Percentiles rank a stretch among this genome's conserved stretches.
These are phyloP conservation scores for Oenanthe sinensis DNA, from an alignment of 129 eudicot genomes.

Conservation along the genomic window DNA sequence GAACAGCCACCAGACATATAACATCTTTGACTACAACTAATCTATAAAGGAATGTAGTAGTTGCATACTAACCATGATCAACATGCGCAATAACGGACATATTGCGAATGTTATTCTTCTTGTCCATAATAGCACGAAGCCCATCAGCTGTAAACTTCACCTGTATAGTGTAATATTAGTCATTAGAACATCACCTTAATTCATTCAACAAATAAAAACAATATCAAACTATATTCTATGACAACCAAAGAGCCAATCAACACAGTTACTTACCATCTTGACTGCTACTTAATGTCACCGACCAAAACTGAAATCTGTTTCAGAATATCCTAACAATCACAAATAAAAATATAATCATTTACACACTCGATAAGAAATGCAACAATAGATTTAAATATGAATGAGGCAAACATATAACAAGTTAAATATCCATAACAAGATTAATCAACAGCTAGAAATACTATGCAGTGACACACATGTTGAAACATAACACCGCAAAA, in stretches of 20 bases:
- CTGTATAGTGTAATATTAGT: not conserved
- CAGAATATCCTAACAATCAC: not conserved
- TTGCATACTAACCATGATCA: slow-evolving; percentile 47
- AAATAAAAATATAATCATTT: too few relatives aligned
- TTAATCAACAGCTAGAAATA: too few relatives aligned
- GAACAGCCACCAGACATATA: not conserved
- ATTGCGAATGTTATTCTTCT: slow-evolving; percentile 64
- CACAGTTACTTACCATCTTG: not conserved
- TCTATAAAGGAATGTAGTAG: not conserved
- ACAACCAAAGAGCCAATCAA: not conserved
- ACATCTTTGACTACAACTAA: not conserved
- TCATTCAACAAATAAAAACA: not conserved
- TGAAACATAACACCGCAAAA: too few relatives aligned
- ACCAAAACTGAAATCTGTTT: not conserved
- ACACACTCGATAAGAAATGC: too few relatives aligned
- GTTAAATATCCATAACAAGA: too few relatives aligned
- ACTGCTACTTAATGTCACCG: not conserved
- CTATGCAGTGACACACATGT: too few relatives aligned
- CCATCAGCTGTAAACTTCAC: slow-evolving; percentile 19
- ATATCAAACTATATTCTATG: not conserved
- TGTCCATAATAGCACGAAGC: slow-evolving; percentile 71
- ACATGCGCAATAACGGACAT: slow-evolving; percentile 90
- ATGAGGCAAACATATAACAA: too few relatives aligned
- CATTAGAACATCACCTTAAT: not conserved
- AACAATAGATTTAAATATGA: too few relatives aligned